These are phyloP conservation scores for Aaosphaeria arxii DNA, from an alignment of 2,329 filamentous ascomycete species.

Conservation along the genomic window DNA sequence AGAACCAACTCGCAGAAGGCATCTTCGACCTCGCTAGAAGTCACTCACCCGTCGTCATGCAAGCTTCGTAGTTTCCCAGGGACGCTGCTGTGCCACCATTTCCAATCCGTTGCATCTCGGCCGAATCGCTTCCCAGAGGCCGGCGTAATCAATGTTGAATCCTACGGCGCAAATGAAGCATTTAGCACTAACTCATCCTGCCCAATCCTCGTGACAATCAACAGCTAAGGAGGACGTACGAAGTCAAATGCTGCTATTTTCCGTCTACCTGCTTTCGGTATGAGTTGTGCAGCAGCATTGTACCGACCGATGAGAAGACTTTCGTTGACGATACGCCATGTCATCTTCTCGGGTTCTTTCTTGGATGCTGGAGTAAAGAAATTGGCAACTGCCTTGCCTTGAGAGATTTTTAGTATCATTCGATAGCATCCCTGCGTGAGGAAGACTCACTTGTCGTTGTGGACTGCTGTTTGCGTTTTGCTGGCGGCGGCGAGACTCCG, in stretches of 20 bases:
- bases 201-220: too few species aligned
- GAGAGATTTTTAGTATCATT: background rate
- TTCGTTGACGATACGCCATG: slow-evolving; percentile 65
- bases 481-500: slow-evolving; percentile 56
- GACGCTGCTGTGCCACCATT: slow-evolving; percentile 82
- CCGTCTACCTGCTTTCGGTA: slow-evolving; percentile 11
- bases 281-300: slow-evolving; percentile 13
- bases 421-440: background rate
- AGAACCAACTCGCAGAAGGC: background rate
- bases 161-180: slow-evolving; percentile 47
- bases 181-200: too few species aligned
- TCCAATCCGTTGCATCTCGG: slow-evolving; percentile 75
- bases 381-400: slow-evolving; percentile 68
- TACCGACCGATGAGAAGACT: slow-evolving; percentile 77
- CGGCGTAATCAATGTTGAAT: slow-evolving; percentile 82
- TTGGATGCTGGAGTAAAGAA: slow-evolving; percentile 89
- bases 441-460: slow-evolving; percentile 50
- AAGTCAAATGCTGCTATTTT: slow-evolving; percentile 41
- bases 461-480: slow-evolving; percentile 54
- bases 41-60: slow-evolving; percentile 63
- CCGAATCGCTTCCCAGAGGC: slow-evolving; percentile 78
- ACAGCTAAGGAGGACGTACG: slow-evolving; percentile 18
- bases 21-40: slow-evolving; percentile 1
- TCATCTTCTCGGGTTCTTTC: slow-evolving; percentile 73
- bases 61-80: slow-evolving; percentile 66